These are phyloP conservation scores for Beauveria caledonica DNA, from an alignment of 2,329 filamentous ascomycete genomes.

Conservation along the genomic window DNA sequence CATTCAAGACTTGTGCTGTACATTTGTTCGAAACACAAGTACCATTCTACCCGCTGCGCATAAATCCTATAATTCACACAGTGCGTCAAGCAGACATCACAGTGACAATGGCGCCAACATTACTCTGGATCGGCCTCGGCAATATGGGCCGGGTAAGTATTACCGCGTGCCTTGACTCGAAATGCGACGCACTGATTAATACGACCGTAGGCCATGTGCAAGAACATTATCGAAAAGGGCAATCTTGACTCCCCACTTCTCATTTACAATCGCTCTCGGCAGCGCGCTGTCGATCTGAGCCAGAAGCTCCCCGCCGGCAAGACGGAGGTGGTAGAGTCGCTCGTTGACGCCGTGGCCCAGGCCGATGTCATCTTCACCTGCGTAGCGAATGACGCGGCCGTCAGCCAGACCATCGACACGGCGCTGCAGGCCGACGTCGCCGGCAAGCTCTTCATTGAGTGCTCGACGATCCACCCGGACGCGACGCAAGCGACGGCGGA, in stretches of 20 bases:
- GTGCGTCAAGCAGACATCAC: not conserved
- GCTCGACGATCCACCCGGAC: constrained; percentile 80
- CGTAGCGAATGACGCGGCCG: constrained; percentile 67
- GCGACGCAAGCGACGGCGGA: constrained; percentile 61
- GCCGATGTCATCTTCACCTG: constrained; percentile 79
- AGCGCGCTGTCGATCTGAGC: constrained; percentile 57
- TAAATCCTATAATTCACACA: not conserved
- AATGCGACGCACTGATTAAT: not conserved
- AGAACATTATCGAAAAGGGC: constrained; percentile 74
- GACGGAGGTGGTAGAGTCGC: constrained; percentile 52
- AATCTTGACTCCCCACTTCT: constrained; percentile 62
- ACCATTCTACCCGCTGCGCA: not conserved
- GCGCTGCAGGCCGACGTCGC: constrained; percentile 47
- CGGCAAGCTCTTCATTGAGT: constrained; percentile 77
- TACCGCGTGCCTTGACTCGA: constrained; percentile 9
- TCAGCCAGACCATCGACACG: constrained; percentile 51
- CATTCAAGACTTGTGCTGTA: not conserved
- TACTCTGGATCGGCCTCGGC: constrained; percentile 76
- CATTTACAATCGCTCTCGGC: constrained; percentile 69
- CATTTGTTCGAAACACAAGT: not conserved
- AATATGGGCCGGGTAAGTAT: constrained; percentile 74
- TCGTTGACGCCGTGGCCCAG: constrained; percentile 56
- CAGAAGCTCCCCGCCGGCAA: constrained; percentile 52
- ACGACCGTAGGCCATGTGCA: constrained; percentile 63
- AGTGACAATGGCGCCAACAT: constrained; percentile 43